Percentiles rank a stretch among this genome's conserved stretches.
Evolutionary conservation across 352 stramenopile species (phyloP).

Genomic region (Phytophthora colocasiae): DNA sequence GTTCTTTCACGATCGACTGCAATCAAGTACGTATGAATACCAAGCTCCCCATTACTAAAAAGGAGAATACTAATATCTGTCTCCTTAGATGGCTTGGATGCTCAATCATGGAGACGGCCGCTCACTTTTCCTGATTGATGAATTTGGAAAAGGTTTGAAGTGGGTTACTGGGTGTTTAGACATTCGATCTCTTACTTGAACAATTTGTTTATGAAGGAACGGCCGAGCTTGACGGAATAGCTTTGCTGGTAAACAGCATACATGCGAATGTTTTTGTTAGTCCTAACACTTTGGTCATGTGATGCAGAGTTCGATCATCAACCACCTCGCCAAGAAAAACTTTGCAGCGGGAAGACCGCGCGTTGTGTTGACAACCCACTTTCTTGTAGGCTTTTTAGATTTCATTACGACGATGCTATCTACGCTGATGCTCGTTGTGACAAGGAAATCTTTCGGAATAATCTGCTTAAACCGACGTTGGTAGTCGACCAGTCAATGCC

Average conservation of each 20-base stretch:
- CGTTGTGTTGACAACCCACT: constrained; percentile 84
- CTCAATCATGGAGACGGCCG: constrained; percentile 67
- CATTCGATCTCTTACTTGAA: not conserved
- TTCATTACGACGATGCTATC: not conserved
- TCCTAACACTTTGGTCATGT: constrained; percentile 16
- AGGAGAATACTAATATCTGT: constrained; percentile 4
- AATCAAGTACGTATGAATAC: constrained; percentile 61
- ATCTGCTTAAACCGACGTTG: constrained; percentile 40
- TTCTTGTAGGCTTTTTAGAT: constrained; percentile 55
- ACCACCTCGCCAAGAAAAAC: constrained; percentile 54
- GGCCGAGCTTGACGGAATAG: constrained; percentile 73
- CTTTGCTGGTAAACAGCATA: constrained; percentile 61
- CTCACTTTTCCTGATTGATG: constrained; percentile 85
- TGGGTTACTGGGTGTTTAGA: not conserved
- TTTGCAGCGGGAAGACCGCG: constrained; percentile 43
- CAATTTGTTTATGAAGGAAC: constrained; percentile 51
- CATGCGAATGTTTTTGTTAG: not conserved
- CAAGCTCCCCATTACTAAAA: not conserved
- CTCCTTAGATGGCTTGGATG: constrained; percentile 80
- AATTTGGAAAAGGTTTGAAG: constrained; percentile 85
- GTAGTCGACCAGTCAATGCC: constrained; percentile 13
- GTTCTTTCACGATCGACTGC: constrained; percentile 91
- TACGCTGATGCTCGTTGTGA: constrained; percentile 8
- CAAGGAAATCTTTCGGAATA: constrained; percentile 71
- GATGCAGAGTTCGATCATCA: constrained; percentile 46